Evolutionary conservation across 768 basidiomycete genomes (phyloP).

Genomic region (Tulasnella sp.): DNA sequence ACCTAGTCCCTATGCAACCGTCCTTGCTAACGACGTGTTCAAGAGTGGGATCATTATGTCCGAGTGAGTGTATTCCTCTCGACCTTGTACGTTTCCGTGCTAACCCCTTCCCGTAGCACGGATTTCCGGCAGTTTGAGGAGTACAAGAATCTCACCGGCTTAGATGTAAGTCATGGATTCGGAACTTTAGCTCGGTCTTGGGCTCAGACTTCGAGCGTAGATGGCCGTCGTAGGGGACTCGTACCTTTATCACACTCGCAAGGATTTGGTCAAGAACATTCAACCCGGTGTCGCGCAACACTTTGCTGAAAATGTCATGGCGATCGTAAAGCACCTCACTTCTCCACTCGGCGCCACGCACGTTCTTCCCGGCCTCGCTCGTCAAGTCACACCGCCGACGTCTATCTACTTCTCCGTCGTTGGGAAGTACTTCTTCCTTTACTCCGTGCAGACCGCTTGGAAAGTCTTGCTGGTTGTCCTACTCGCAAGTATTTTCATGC

Average conservation of each 20-base stretch:
- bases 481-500: neutral
- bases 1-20: slow-evolving; percentile 71
- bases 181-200: too few relatives aligned
- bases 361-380: slow-evolving; percentile 42
- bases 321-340: slow-evolving; percentile 66
- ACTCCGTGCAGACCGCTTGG: slow-evolving; percentile 30
- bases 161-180: slow-evolving; percentile 53
- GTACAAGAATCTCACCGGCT: slow-evolving; percentile 81
- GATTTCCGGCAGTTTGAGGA: slow-evolving; percentile 92
- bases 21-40: slow-evolving; percentile 88
- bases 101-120: slow-evolving; percentile 46
- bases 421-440: slow-evolving; percentile 53
- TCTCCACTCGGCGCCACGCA: slow-evolving; percentile 45
- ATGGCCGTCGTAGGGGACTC: slow-evolving; percentile 89
- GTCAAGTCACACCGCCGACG: slow-evolving; percentile 20
- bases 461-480: slow-evolving; percentile 22
- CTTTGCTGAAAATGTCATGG: slow-evolving; percentile 83
- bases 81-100: neutral
- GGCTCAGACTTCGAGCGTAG: slow-evolving; percentile 33
- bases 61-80: slow-evolving; percentile 54
- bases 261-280: slow-evolving; percentile 80
- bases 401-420: slow-evolving; percentile 67
- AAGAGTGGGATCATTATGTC: slow-evolving; percentile 82
- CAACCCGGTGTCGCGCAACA: slow-evolving; percentile 78
- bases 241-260: slow-evolving; percentile 90